Evolutionary conservation across 306 rosid genomes (phyloP), one percentile per base, ranked within the genome.

Genomic region (Lagenaria siceraria): DNA sequence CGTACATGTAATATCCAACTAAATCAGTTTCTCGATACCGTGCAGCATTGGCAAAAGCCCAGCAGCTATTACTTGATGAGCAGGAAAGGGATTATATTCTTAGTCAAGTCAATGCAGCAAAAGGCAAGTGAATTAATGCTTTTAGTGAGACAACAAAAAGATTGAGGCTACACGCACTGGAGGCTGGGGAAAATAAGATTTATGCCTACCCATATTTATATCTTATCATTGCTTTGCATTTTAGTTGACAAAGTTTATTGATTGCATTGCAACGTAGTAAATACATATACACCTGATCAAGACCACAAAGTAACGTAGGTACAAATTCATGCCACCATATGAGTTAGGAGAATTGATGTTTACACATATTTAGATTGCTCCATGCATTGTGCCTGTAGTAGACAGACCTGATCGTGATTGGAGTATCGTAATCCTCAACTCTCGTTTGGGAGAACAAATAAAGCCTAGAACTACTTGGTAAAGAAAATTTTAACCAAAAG

Each of bases 1-100:
- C n/a, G 4, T 18, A 24, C 51, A 74, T 43, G 69, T 48, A 81
- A 77, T 22, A 68, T 78, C 65, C 59, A 10, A 24, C 27, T 72
- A 71, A 70, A 53, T 43, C 75, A 62, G 72, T 31, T 74, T 85
- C 27, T 87, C 83, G 73, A 76, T 80, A 73, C 80, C 79, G 78
- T 79, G 85, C 93, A 95, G 99, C 97, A 56, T 86, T 92, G 85
- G 97, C 99, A 7, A 95, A 92, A 84, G 99, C 99, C 42, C 97
- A 95, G 80, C 97, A 92, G 64, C 87, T 95, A 78, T 84, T 95
- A 84, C 93, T 88, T n/a, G 97, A 95, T 83, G 87, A 87, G 83
- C 93, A 92, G 83, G 97, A 95, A 86, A 92, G 96, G 78, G 97
- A 89, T 83, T 95, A 95, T 82, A 81, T 95, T 82, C 86, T 90